These are phyloP conservation scores for Cucumis cinereus DNA, from an alignment of 306 rosid genomes.

Conservation along the genomic window DNA sequence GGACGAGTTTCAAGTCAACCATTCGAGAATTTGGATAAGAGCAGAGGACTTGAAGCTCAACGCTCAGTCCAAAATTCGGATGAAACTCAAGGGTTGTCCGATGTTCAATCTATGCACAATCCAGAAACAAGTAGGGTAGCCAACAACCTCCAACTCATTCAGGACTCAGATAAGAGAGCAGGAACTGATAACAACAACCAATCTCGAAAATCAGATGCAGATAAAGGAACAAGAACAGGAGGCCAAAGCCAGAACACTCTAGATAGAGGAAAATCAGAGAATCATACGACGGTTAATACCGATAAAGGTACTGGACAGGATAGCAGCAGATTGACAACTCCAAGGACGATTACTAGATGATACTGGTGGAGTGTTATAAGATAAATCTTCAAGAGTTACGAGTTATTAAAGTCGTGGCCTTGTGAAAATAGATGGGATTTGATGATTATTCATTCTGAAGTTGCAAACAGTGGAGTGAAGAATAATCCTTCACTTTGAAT, in stretches of 20 bases:
- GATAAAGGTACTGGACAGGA: slow-evolving; percentile 35
- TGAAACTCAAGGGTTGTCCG: slow-evolving; percentile 18
- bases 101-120: slow-evolving; percentile 12
- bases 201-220: slow-evolving; percentile 37
- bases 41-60: slow-evolving; percentile 27
- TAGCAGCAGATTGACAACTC: slow-evolving; percentile 4
- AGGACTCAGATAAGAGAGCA: slow-evolving; percentile 16
- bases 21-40: slow-evolving; percentile 22
- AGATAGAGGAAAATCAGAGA: slow-evolving; percentile 60
- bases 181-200: slow-evolving; percentile 29
- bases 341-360: slow-evolving; percentile 22
- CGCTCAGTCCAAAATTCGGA: slow-evolving; percentile 17
- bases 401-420: not conserved
- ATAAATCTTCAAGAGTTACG: not conserved
- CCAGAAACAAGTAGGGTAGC: slow-evolving; percentile 23
- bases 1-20: slow-evolving; percentile 26
- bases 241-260: slow-evolving; percentile 18
- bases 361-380: not conserved
- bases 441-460: not conserved
- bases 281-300: slow-evolving; percentile 19
- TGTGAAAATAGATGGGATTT: not conserved
- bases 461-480: not conserved
- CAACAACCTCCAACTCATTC: slow-evolving; percentile 17
- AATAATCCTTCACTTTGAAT: not conserved
- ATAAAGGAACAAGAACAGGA: slow-evolving; percentile 24